Base-by-base conservation (phyloP, 192 early-diverging fungal genomes). In the Phycomyces blakesleeanus region DNA sequence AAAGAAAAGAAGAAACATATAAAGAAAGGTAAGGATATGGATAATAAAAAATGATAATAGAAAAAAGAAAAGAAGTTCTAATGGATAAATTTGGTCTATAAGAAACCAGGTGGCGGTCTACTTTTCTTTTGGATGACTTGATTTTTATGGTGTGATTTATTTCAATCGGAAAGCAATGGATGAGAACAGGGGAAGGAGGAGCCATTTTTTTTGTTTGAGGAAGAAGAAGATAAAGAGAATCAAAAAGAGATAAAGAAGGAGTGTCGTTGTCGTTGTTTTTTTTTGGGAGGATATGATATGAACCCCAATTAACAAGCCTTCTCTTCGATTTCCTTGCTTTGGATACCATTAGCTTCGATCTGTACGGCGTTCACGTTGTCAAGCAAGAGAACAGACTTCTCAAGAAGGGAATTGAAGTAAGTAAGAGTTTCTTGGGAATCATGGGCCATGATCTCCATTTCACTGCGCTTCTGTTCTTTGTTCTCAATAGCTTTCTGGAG, bases 401-500 rank as follows among this genome's bases (percentile, higher is more conserved):
- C 37, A 38, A 54, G 34, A 39, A 63, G 29, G 21, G 25, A 41
- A 25, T 51, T 21, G 37, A 65, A 65, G 42, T 47, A 65, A 14
- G 44, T 26, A 50, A 52, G 40, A 1, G 21, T 47, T 5, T 65
- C 63, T 11, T 57, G 39, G 2, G 63, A 50, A 8, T 54, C 54
- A 9, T 41, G 26, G 34, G 61, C 79, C 1, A 75, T 67, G 63
- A 76, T 67, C 63, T 83, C 71, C 59, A 84, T 80, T 38, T 88
- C 79, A 5, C 75, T 78, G 2, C 88, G 85, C 41, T 76, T 77
- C 41, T 79, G 75, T 63, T 91, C 85, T 55, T 89, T 82, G 16
- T 81, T 78, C 64, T 91, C 88, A 52, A 91, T 85, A 65, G 88
- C 85, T 62, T 79, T 80, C 74, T 89, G 84, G 73, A 88, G 83